Evolutionary conservation across 2,329 filamentous ascomycete species (phyloP).

Genomic region (Monosporascus sp.): DNA sequence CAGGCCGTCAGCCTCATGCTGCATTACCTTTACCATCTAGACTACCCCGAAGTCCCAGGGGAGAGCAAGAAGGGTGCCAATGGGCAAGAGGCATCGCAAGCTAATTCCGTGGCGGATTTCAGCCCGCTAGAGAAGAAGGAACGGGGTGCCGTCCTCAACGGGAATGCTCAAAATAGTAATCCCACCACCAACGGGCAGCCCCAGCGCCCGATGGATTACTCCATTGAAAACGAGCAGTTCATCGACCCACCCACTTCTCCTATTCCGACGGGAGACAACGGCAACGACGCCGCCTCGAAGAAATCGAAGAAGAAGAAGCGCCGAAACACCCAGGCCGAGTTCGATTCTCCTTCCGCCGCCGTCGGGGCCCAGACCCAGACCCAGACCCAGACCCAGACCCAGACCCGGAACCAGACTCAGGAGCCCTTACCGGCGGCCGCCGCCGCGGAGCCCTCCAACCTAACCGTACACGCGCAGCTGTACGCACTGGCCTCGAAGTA

Average conservation of each 20-base stretch:
- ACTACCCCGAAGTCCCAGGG: constrained; percentile 7
- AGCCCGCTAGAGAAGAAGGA: not conserved
- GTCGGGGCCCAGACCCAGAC: not conserved
- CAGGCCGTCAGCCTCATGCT: constrained; percentile 9
- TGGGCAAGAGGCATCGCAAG: not conserved
- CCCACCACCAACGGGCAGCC: not conserved
- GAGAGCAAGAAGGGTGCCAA: not conserved
- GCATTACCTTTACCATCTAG: constrained; percentile 13
- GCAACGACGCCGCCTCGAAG: not conserved
- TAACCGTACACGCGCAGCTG: constrained; percentile 9
- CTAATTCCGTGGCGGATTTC: not conserved
- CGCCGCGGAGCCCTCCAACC: constrained; percentile 1
- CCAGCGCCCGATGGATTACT: not conserved
- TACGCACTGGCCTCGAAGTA: constrained; percentile 10
- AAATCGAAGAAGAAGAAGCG: constrained; percentile 5
- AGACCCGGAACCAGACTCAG: no score
- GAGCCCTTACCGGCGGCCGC: not conserved
- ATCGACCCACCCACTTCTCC: not conserved
- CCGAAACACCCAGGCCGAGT: not conserved
- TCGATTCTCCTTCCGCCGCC: not conserved
- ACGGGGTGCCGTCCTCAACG: not conserved
- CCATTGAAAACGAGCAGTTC: constrained; percentile 4
- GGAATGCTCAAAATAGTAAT: not conserved
- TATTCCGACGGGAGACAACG: not conserved
- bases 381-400: not conserved